Evolutionary conservation across 106 monocot species (phyloP).

Genomic region (Narthecium ossifragum): DNA sequence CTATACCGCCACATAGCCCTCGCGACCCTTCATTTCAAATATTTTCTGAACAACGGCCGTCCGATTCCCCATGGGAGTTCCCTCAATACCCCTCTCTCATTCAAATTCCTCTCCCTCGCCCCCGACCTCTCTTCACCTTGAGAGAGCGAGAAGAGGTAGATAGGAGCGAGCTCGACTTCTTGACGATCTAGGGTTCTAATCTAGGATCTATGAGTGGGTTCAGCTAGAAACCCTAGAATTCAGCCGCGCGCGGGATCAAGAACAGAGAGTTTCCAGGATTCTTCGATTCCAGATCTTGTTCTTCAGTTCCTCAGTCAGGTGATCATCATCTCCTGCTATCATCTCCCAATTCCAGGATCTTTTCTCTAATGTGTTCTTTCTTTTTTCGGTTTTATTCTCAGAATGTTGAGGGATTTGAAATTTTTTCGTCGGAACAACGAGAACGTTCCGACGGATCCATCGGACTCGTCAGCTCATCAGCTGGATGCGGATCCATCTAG

Average conservation of each 20-base stretch:
- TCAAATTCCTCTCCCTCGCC: not conserved
- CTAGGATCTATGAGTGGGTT: not conserved
- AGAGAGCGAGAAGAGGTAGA: not conserved
- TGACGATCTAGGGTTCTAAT: not conserved
- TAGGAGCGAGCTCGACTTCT: not conserved
- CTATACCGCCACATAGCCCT: too few species aligned
- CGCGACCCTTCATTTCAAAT: constrained; percentile 16
- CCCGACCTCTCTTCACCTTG: not conserved
- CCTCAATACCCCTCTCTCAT: constrained; percentile 5
- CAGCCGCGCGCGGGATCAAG: not conserved
- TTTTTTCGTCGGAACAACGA: constrained; percentile 55
- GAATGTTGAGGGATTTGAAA: constrained; percentile 72
- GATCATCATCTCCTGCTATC: constrained; percentile 3
- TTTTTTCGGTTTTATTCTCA: constrained; percentile 7
- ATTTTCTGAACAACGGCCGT: too few species aligned
- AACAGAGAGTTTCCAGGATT: constrained; percentile 35
- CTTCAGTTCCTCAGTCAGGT: constrained; percentile 56
- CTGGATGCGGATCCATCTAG: constrained; percentile 34
- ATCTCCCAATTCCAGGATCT: not conserved
- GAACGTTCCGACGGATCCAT: constrained; percentile 36
- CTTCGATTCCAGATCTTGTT: constrained; percentile 40
- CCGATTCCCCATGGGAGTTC: constrained; percentile 17
- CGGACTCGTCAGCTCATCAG: constrained; percentile 12
- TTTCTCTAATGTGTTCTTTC: not conserved
- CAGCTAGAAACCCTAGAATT: constrained; percentile 6